A percentile compares a stretch with the other conserved stretches of the same genome.
Evolutionary conservation across 768 basidiomycete genomes (phyloP).

Genomic region (Amylocystis lapponica): DNA sequence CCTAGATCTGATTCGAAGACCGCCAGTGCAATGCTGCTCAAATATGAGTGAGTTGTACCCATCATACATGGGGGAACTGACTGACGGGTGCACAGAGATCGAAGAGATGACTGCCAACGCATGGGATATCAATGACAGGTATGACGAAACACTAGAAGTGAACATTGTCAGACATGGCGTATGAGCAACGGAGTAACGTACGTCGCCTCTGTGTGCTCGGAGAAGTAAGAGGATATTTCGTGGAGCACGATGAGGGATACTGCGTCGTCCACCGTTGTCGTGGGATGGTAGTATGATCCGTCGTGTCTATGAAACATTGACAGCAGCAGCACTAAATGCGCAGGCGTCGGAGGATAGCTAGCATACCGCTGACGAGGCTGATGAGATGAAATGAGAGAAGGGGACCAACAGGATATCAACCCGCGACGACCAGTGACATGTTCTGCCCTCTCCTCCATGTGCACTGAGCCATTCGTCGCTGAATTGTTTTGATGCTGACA

Average conservation of each 20-base stretch:
- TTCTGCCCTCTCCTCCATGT: conserved; percentile 25
- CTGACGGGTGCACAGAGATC: conserved; percentile 25
- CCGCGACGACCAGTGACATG: conserved; percentile 17
- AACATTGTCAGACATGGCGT: not conserved
- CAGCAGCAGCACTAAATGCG: conserved; percentile 49
- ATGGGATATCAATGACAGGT: conserved; percentile 43
- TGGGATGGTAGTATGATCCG: conserved; percentile 19
- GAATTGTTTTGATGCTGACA: conserved; percentile 36
- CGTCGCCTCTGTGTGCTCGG: conserved; percentile 13
- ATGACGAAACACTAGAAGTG: conserved; percentile 39
- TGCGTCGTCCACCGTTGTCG: conserved; percentile 30
- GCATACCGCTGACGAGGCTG: conserved; percentile 2
- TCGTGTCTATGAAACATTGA: conserved; percentile 39
- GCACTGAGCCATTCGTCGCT: conserved; percentile 40
- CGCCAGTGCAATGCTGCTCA: conserved; percentile 31
- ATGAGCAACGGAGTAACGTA: conserved; percentile 7
- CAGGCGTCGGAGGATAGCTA: conserved; percentile 61
- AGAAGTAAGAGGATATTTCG: conserved; percentile 46
- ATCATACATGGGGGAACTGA: conserved; percentile 5
- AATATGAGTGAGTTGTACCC: conserved; percentile 10
- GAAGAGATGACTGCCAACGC: conserved; percentile 37
- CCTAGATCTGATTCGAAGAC: conserved; percentile 56
- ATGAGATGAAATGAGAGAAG: not conserved
- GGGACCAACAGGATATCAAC: conserved; percentile 49
- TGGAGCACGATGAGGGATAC: conserved; percentile 55